Evolutionary conservation across 495 filamentous ascomycete species (phyloP).

Genomic region (Baudoinia panamericana): DNA sequence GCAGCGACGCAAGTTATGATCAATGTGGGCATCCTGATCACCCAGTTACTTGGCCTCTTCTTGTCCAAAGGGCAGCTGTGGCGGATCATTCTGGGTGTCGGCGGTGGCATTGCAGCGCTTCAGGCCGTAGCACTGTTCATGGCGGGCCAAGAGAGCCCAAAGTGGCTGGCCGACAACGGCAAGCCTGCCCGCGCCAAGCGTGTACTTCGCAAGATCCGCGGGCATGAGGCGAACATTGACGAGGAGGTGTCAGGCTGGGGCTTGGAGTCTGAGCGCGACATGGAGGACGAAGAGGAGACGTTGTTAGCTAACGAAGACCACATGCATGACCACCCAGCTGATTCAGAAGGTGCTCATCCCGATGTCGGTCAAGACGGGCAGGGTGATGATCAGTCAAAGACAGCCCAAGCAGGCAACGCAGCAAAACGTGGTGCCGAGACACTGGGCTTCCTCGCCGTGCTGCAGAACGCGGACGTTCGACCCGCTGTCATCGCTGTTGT

Average conservation of each 20-base stretch:
- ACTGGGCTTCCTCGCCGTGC: slow-evolving; percentile 53
- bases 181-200: slow-evolving; percentile 47
- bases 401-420: neutral
- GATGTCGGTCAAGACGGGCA: neutral
- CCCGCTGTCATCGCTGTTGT: slow-evolving; percentile 74
- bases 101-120: slow-evolving; percentile 49
- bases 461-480: slow-evolving; percentile 51
- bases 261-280: slow-evolving; percentile 14
- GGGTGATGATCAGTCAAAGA: neutral
- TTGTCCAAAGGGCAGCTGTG: slow-evolving; percentile 63
- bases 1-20: slow-evolving; percentile 86
- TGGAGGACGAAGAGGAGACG: slow-evolving; percentile 29
- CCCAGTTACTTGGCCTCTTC: slow-evolving; percentile 78
- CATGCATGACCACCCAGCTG: neutral
- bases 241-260: slow-evolving; percentile 53
- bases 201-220: slow-evolving; percentile 61
- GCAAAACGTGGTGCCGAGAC: slow-evolving; percentile 11
- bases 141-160: slow-evolving; percentile 68
- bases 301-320: slow-evolving; percentile 25
- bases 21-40: slow-evolving; percentile 79
- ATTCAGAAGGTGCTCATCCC: neutral
- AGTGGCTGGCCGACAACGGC: slow-evolving; percentile 63
- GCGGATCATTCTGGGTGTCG: slow-evolving; percentile 68
- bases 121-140: slow-evolving; percentile 55
- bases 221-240: slow-evolving; percentile 51